Evolutionary conservation across 768 basidiomycete species (phyloP), one percentile per base, ranked within the genome.

Genomic region (Mycena galopus): DNA sequence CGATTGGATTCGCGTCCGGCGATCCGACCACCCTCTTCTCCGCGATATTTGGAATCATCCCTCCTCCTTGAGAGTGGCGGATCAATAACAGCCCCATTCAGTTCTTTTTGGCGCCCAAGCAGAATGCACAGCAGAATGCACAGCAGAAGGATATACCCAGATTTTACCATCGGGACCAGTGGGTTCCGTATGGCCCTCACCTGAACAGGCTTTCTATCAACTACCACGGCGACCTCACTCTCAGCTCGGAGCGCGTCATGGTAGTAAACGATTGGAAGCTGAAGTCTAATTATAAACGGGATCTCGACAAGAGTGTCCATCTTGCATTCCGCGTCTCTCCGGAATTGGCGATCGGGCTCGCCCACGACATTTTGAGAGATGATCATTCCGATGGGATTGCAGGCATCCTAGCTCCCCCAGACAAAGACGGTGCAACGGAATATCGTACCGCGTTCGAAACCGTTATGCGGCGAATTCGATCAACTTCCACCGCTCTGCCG

Each of bases 101-200:
- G 6, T 65, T 71, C 47, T 65, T 71, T 21, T 2, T 65, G n/a
- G n/a, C n/a, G n/a, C n/a, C 27, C 5, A 39, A 27, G 16, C 42
- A n/a, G 33, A 6, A 3, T n/a, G 50, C 47, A 12, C n/a, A n/a
- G n/a, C n/a, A n/a, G n/a, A n/a, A n/a, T n/a, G n/a, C n/a, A n/a
- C n/a, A n/a, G n/a, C n/a, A n/a, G n/a, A n/a, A n/a, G n/a, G n/a
- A 47, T 5, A 6, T 10, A n/a, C 21, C 50, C 21, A 59, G 21
- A 42, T 71, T 65, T 50, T 65, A 65, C 39, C 63, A 59, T 25
- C 70, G 70, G 2, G 63, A 65, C 23, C 70, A 71, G 23, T 19
- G 17, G 12, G 60, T 71, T 16, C 51, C 27, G 6, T 9, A 35
- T 16, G 69, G 70, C 0, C 4, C 61, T 16, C 70, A 44, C 19